Evolutionary conservation across 306 rosid genomes (phyloP).

Genomic region (Gillenia trifoliata): DNA sequence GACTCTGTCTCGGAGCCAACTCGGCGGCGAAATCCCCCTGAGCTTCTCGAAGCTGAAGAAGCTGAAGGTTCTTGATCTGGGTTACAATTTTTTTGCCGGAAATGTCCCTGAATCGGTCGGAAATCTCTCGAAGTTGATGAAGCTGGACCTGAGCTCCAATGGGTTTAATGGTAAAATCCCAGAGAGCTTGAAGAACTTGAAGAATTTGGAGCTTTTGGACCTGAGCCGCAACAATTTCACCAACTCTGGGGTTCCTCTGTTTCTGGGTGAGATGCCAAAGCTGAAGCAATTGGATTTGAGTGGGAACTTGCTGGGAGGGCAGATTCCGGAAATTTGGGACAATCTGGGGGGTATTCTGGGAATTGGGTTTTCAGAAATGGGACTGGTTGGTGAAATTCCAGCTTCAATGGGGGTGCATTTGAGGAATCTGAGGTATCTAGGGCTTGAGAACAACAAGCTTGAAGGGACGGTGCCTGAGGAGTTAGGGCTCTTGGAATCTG

Average conservation of each 20-base stretch:
- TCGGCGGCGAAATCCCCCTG: slow-evolving; percentile 38
- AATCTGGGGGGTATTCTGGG: slow-evolving; percentile 43
- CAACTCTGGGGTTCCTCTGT: slow-evolving; percentile 56
- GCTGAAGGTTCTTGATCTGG: slow-evolving; percentile 59
- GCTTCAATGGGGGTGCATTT: slow-evolving; percentile 60
- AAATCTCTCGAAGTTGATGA: slow-evolving; percentile 45
- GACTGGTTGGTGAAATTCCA: slow-evolving; percentile 61
- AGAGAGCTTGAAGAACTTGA: slow-evolving; percentile 32
- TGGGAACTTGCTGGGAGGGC: slow-evolving; percentile 65
- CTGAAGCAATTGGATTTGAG: slow-evolving; percentile 65
- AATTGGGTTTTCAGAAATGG: slow-evolving; percentile 60
- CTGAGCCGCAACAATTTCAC: slow-evolving; percentile 64
- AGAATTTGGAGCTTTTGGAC: slow-evolving; percentile 56
- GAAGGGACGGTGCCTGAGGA: slow-evolving; percentile 70
- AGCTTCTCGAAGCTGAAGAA: slow-evolving; percentile 32
- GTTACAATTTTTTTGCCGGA: slow-evolving; percentile 40
- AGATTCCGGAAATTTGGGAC: slow-evolving; percentile 71
- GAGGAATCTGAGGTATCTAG: slow-evolving; percentile 50
- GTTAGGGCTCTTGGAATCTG: slow-evolving; percentile 40
- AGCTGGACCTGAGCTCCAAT: slow-evolving; percentile 66
- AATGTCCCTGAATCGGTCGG: slow-evolving; percentile 38
- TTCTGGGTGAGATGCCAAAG: slow-evolving; percentile 36
- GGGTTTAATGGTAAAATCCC: slow-evolving; percentile 51
- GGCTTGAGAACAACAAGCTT: slow-evolving; percentile 68
- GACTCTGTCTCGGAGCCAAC: slow-evolving; percentile 53